phyloP scores from a whole-genome alignment of 148 eudicot genomes.

The Heliamphora exappendiculata region DNA sequence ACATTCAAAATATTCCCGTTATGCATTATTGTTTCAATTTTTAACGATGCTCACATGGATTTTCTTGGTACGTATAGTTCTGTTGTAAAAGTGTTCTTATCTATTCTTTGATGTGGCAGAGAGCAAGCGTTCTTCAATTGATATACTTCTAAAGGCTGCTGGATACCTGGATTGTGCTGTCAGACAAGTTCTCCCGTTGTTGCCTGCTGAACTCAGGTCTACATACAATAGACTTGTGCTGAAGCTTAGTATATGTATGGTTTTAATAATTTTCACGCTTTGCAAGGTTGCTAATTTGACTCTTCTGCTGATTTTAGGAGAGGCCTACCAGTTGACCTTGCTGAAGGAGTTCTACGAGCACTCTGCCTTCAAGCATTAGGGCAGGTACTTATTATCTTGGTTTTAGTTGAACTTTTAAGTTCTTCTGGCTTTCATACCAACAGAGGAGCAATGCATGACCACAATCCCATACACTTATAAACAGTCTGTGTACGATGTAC shows the following conservation, averaged over 20 bases:
- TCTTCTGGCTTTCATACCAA: not conserved
- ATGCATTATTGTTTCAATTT: not conserved
- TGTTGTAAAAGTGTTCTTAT: not conserved
- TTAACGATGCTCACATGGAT: not conserved
- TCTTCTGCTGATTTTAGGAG: conserved; percentile 47
- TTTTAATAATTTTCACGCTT: not conserved
- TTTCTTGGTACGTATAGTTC: conserved; percentile 6
- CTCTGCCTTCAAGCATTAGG: conserved; percentile 90
- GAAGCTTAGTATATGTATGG: not conserved
- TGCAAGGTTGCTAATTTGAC: conserved; percentile 9
- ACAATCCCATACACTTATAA: not conserved
- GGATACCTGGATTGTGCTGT: conserved; percentile 98
- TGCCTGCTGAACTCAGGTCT: conserved; percentile 76
- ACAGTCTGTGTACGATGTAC: not conserved
- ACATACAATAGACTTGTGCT: not conserved
- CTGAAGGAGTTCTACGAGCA: conserved; percentile 92
- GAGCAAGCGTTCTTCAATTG: conserved; percentile 80
- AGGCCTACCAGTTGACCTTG: conserved; percentile 86
- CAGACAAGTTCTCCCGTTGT: conserved; percentile 73
- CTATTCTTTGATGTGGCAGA: conserved; percentile 38
- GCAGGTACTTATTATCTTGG: conserved; percentile 46
- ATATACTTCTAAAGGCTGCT: conserved; percentile 86
- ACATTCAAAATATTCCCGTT: not conserved
- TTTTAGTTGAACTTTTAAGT: conserved; percentile 9
- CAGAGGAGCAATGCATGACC: not conserved